Conservation (phyloP, 2,329 filamentous ascomycete species). For the Blastomyces silverae region DNA sequence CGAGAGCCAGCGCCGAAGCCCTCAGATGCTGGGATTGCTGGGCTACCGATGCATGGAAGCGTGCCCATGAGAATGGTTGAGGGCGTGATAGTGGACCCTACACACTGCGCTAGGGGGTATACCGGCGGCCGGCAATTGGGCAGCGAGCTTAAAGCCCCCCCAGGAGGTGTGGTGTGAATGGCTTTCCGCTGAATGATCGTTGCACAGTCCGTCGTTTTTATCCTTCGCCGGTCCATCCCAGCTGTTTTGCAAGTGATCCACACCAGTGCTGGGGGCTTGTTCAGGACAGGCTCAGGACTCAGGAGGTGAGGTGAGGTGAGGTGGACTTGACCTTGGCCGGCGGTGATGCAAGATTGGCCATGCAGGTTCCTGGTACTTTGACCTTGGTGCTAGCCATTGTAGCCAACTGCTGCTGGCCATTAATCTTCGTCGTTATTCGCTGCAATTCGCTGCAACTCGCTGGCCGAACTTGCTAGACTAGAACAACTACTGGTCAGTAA, state of each 20-base stretch:
- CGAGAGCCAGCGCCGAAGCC: conserved; percentile 11
- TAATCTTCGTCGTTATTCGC: not conserved
- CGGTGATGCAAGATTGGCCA: conserved; percentile 13
- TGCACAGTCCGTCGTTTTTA: conserved; percentile 20
- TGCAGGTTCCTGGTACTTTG: conserved; percentile 11
- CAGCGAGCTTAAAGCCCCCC: not conserved
- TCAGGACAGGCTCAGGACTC: not conserved
- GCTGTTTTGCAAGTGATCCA: conserved; percentile 16
- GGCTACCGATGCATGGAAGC: conserved; percentile 15
- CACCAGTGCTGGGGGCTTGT: conserved; percentile 6
- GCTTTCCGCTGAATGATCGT: conserved; percentile 15
- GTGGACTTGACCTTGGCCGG: conserved; percentile 1
- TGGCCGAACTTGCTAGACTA: not conserved
- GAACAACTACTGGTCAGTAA: not conserved
- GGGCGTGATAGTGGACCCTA: conserved; percentile 15
- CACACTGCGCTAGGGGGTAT: conserved; percentile 5
- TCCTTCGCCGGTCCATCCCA: conserved; percentile 14
- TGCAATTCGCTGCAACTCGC: not conserved
- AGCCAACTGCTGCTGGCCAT: not conserved
- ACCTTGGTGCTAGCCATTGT: too few species aligned
- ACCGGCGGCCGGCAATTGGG: conserved; percentile 16
- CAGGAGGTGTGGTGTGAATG: conserved; percentile 3
- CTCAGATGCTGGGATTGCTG: conserved; percentile 17
- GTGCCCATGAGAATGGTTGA: conserved; percentile 20
- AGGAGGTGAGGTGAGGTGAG: conserved; percentile 3